phyloP scores from a whole-genome alignment of 345 rosid genomes.

The Iberis pinnata region DNA sequence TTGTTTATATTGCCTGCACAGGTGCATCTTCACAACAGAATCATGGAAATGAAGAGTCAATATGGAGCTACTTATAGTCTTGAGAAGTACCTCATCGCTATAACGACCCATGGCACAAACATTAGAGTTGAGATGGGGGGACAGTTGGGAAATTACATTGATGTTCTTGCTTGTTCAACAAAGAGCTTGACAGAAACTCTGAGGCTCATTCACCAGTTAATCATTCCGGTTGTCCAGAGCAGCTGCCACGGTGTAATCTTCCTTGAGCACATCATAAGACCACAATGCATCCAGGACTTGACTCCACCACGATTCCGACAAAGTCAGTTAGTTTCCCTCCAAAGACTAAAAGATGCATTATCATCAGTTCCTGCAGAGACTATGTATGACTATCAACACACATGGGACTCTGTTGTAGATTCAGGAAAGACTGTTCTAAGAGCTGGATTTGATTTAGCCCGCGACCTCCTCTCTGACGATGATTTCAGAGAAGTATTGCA shows the following conservation, averaged over 20 bases:
- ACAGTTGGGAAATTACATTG: slow-evolving; percentile 75
- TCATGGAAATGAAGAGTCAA: slow-evolving; percentile 69
- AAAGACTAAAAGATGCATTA: slow-evolving; percentile 66
- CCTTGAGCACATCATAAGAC: slow-evolving; percentile 68
- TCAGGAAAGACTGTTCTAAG: slow-evolving; percentile 52
- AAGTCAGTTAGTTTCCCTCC: slow-evolving; percentile 56
- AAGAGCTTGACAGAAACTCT: slow-evolving; percentile 84
- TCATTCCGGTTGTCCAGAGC: slow-evolving; percentile 75
- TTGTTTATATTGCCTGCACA: slow-evolving; percentile 27
- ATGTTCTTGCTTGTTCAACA: slow-evolving; percentile 83
- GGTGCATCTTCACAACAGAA: slow-evolving; percentile 80
- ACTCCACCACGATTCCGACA: slow-evolving; percentile 75
- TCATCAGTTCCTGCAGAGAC: slow-evolving; percentile 85
- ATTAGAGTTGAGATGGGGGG: slow-evolving; percentile 91
- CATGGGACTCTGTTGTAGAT: slow-evolving; percentile 66
- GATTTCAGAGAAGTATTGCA: slow-evolving; percentile 91
- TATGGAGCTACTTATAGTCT: slow-evolving; percentile 80
- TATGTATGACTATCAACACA: slow-evolving; percentile 94
- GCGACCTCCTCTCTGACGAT: slow-evolving; percentile 86
- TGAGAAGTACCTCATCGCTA: slow-evolving; percentile 68
- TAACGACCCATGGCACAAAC: slow-evolving; percentile 68
- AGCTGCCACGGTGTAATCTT: slow-evolving; percentile 76
- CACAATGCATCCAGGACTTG: slow-evolving; percentile 66
- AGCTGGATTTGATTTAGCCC: slow-evolving; percentile 80
- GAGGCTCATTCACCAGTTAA: slow-evolving; percentile 62